These are phyloP conservation scores for Xylogone sp. DNA, from an alignment of 2,329 filamentous ascomycete genomes.

Conservation along the genomic window DNA sequence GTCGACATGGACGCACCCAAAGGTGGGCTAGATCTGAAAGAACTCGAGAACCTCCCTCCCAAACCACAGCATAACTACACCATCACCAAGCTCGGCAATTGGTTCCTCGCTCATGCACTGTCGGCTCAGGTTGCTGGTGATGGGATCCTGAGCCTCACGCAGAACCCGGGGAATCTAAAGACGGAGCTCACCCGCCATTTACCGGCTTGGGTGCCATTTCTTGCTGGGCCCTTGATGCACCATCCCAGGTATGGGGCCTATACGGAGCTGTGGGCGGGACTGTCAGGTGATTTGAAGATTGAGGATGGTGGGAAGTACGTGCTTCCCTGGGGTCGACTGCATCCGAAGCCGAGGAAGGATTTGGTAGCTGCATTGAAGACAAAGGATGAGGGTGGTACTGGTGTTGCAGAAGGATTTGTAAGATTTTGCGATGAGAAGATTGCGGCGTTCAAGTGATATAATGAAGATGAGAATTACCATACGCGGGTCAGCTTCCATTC, in stretches of 20 bases:
- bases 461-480: too few species aligned
- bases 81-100: constrained; percentile 15
- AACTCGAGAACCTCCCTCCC: constrained; percentile 4
- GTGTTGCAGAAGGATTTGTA: neutral
- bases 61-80: constrained; percentile 11
- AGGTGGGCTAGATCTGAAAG: constrained; percentile 8
- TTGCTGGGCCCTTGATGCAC: neutral
- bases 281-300: neutral
- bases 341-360: constrained; percentile 26
- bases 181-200: constrained; percentile 6
- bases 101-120: constrained; percentile 13
- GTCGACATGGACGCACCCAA: constrained; percentile 9
- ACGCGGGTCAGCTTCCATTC: too few species aligned
- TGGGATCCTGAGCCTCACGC: constrained; percentile 11
- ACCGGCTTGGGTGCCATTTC: neutral
- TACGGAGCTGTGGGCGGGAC: constrained; percentile 6
- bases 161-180: constrained; percentile 13
- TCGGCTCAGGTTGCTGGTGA: constrained; percentile 2
- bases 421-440: constrained; percentile 8
- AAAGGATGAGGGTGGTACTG: constrained; percentile 3
- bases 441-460: neutral
- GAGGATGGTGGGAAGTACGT: constrained; percentile 1
- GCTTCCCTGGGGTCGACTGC: constrained; percentile 15
- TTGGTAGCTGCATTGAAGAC: constrained; percentile 13
- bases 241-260: constrained; percentile 4